These are phyloP conservation scores for Pilaira anomala DNA, from an alignment of 192 early-diverging fungal genomes.

Conservation along the genomic window DNA sequence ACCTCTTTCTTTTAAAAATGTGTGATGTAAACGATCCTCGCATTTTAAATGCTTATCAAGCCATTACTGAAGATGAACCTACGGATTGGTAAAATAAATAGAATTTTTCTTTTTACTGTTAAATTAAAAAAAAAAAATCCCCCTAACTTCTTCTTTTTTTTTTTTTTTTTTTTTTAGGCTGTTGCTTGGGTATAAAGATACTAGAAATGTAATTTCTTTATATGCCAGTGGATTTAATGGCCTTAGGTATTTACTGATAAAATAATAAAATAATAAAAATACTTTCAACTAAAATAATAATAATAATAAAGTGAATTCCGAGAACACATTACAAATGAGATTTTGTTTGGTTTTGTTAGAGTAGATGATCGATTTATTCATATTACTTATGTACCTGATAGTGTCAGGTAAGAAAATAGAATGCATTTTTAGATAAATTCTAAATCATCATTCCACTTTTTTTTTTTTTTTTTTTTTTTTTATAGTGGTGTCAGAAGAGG, in stretches of 20 bases:
- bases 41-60: conserved; percentile 53
- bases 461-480: neutral
- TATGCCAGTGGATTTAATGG: conserved; percentile 52
- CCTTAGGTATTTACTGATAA: conserved; percentile 25
- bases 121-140: neutral
- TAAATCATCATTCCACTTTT: no score
- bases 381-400: conserved; percentile 57
- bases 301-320: conserved; percentile 44
- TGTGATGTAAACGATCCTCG: conserved; percentile 60
- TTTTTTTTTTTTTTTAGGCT: conserved; percentile 37
- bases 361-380: conserved; percentile 55
- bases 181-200: conserved; percentile 59
- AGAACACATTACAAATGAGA: conserved; percentile 52
- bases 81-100: conserved; percentile 53
- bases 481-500: conserved; percentile 52
- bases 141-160: neutral
- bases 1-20: conserved; percentile 9
- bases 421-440: neutral
- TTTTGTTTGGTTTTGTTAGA: conserved; percentile 57
- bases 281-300: neutral
- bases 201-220: conserved; percentile 57
- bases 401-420: conserved; percentile 48
- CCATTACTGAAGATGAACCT: conserved; percentile 45
- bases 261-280: conserved; percentile 3
- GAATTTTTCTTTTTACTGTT: neutral